Conservation (phyloP, 352 stramenopile species). For the Aphanomyces astaci region DNA sequence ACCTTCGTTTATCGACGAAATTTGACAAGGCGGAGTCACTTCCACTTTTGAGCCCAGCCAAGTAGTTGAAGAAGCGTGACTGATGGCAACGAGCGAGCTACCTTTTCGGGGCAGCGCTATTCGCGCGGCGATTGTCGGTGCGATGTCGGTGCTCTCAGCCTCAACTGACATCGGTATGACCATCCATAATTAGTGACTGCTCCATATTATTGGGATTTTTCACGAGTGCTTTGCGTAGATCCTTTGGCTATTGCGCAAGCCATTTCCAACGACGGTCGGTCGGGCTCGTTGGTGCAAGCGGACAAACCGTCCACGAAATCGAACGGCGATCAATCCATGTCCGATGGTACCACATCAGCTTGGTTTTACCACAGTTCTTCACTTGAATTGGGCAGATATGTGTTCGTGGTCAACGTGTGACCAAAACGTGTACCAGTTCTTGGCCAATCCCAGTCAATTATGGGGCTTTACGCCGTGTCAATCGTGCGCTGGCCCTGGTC, state of each 20-base stretch:
- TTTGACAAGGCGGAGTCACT: background rate
- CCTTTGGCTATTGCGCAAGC: background rate
- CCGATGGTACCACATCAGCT: background rate
- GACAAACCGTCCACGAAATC: background rate
- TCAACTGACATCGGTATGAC: background rate
- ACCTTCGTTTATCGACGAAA: background rate
- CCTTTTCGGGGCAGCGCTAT: background rate
- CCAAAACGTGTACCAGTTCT: background rate
- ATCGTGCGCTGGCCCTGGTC: background rate
- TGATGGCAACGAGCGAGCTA: background rate
- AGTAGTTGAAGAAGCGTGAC: background rate
- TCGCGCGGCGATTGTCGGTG: background rate
- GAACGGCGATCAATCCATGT: background rate
- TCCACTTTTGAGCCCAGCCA: background rate
- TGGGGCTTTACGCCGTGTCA: background rate
- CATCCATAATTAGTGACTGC: background rate
- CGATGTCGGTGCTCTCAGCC: background rate
- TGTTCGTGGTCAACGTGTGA: slow-evolving; percentile 1
- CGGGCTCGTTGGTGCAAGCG: background rate
- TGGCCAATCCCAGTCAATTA: background rate
- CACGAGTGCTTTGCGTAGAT: too few species aligned
- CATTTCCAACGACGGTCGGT: background rate
- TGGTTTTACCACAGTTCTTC: too few species aligned
- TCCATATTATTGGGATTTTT: too few species aligned
- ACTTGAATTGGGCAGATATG: too few species aligned